Evolutionary conservation across 129 eudicot genomes (phyloP).

Genomic region (Flaveria trinervia): DNA sequence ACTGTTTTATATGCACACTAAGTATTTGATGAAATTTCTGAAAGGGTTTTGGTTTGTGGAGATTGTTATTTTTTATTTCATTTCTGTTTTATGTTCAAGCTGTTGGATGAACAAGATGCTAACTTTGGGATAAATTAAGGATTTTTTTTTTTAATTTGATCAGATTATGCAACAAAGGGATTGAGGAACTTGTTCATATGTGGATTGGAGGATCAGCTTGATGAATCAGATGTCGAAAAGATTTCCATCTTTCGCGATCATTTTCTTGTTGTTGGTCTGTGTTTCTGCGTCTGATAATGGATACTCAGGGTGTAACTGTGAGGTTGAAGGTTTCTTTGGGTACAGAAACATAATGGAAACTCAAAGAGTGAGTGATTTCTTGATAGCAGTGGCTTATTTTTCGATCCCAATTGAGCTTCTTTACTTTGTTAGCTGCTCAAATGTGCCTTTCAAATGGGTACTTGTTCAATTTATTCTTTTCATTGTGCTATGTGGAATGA

Average conservation of each 20-base stretch:
- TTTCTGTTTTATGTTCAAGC: not conserved
- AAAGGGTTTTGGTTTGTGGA: conserved; percentile 2
- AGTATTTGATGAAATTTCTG: conserved; percentile 14
- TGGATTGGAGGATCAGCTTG: conserved; percentile 25
- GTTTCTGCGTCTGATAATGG: conserved; percentile 55
- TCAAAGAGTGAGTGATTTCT: conserved; percentile 78
- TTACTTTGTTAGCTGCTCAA: conserved; percentile 82
- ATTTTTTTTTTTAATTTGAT: conserved; percentile 3
- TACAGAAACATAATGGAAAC: conserved; percentile 50
- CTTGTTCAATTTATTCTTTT: conserved; percentile 70
- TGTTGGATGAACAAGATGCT: conserved; percentile 26
- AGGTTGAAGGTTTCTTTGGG: conserved; percentile 74
- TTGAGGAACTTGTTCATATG: conserved; percentile 1
- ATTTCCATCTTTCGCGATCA: conserved; percentile 33
- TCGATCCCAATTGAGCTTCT: conserved; percentile 86
- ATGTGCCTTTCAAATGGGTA: conserved; percentile 90
- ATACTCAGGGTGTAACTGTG: conserved; percentile 55
- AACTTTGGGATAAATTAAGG: not conserved
- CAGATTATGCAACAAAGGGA: conserved; percentile 23
- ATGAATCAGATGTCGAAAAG: conserved; percentile 49
- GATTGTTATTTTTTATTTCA: not conserved
- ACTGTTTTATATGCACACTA: not conserved
- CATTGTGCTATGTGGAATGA: conserved; percentile 91
- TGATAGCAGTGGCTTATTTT: conserved; percentile 86
- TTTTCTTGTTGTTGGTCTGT: conserved; percentile 35